Percentiles rank a stretch among this genome's conserved stretches.
Evolutionary conservation across 805 yeast species (phyloP).

Genomic region (Hanseniaspora opuntiae): DNA sequence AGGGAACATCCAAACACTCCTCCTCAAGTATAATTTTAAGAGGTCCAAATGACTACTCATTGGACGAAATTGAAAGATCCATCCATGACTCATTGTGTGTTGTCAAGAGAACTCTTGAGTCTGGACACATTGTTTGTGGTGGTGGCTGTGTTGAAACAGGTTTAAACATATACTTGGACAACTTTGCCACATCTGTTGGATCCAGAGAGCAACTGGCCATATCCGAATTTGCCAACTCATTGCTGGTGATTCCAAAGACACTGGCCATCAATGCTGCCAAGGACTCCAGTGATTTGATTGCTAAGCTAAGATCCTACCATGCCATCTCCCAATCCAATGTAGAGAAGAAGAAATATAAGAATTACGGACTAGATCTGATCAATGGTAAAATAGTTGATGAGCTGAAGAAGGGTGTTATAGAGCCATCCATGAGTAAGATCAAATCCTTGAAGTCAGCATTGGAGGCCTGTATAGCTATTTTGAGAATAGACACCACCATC

Average conservation of each 20-base stretch:
- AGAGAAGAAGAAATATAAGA: slow-evolving; percentile 73
- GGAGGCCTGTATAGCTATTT: slow-evolving; percentile 94
- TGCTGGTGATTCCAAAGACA: slow-evolving; percentile 88
- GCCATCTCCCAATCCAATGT: slow-evolving; percentile 81
- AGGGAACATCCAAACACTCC: slow-evolving; percentile 82
- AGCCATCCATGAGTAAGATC: slow-evolving; percentile 86
- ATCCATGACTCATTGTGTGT: slow-evolving; percentile 87
- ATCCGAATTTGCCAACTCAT: slow-evolving; percentile 88
- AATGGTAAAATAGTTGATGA: slow-evolving; percentile 87
- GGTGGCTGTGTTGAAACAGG: slow-evolving; percentile 99
- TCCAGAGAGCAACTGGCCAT: slow-evolving; percentile 95
- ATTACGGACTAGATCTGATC: slow-evolving; percentile 84
- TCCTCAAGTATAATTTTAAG: slow-evolving; percentile 83
- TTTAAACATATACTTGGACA: slow-evolving; percentile 82
- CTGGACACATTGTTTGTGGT: slow-evolving; percentile 92
- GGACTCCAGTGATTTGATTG: slow-evolving; percentile 86
- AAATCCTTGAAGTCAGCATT: slow-evolving; percentile 88
- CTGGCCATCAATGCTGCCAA: slow-evolving; percentile 95
- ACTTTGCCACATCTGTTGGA: slow-evolving; percentile 94
- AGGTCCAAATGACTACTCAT: slow-evolving; percentile 87
- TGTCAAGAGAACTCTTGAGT: slow-evolving; percentile 87
- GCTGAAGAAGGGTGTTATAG: slow-evolving; percentile 72
- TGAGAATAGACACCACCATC: slow-evolving; percentile 96
- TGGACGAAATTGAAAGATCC: slow-evolving; percentile 98
- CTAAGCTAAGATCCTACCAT: slow-evolving; percentile 90